Evolutionary conservation across 2,329 filamentous ascomycete species (phyloP), one percentile per base, ranked within the genome.

Genomic region (Ilyonectria sp.): DNA sequence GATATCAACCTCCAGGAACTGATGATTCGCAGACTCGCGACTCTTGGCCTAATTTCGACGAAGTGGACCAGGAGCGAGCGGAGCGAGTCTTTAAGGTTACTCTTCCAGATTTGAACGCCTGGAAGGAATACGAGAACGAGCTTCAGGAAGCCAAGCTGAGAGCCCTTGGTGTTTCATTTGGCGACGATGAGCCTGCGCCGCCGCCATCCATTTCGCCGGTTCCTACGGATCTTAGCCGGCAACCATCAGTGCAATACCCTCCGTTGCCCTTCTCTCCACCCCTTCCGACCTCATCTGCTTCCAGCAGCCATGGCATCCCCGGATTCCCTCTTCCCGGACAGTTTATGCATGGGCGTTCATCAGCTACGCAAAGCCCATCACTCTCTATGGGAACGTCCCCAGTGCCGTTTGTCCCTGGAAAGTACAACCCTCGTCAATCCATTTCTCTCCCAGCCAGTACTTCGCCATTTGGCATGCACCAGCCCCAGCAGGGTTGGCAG

Each of bases 101-200:
- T 26, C 85, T 96, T 67, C 92, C 93, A 2, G 92, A 94, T 75
- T 82, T 92, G 69, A 90, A 91, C 78, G 86, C 87, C 1, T 90
- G 88, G 88, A 92, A 94, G 76, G 86, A 90, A 29, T 97, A 98
- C 79, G 92, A 95, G 65, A 89, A 92, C 61, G 91, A 92, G 72
- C 84, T 98, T 40, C 91, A 93, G 73, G 96, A 99, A 82, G 94
- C 95, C 68, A 99, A 98, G 82, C 86, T 99, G 59, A 91, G 94
- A 68, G 95, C 95, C 57, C 86, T 99, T 62, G 96, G 96, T 71
- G 96, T 98, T 13, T 94, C 90, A 19, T 87, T 93, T 68, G 93
- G 91, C 40, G 90, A 92, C 55, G 92, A 94, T 6, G 93, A 96
- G 58, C 89, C 90, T 11, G 82, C 83, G 31, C 82, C 88, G 67